A percentile compares a stretch with the other conserved stretches of the same genome.
Evolutionary conservation across 2,329 filamentous ascomycete species (phyloP).

Genomic region (Pseudogymnoascus sp.): DNA sequence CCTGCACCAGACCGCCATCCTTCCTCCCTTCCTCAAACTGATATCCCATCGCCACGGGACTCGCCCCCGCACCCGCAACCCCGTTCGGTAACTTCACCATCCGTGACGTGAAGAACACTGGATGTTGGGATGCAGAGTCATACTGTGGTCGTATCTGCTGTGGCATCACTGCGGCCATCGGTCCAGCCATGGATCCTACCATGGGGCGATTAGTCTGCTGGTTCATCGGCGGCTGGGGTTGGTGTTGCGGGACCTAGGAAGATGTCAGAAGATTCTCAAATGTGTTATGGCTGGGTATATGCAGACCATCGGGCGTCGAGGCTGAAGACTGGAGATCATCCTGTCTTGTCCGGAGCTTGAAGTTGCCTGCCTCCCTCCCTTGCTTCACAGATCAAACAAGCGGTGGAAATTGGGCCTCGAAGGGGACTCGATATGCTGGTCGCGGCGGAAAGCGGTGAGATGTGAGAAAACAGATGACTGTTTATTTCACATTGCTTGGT

Average conservation of each 20-base stretch:
- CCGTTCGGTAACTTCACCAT: slow-evolving; percentile 3
- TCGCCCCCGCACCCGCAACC: neutral
- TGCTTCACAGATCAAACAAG: neutral
- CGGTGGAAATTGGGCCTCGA: neutral
- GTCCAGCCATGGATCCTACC: neutral
- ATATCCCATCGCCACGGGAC: neutral
- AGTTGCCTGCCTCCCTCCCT: neutral
- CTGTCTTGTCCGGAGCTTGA: neutral
- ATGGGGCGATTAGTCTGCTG: neutral
- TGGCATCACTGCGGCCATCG: neutral
- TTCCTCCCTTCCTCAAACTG: slow-evolving; percentile 4
- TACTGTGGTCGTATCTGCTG: slow-evolving; percentile 3
- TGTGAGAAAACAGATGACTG: neutral
- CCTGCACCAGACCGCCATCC: neutral
- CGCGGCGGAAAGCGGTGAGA: neutral
- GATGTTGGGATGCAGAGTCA: neutral
- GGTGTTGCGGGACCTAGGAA: neutral
- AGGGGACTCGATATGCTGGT: neutral
- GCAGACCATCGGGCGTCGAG: neutral
- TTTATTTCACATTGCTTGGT: slow-evolving; percentile 5
- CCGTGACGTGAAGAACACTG: neutral
- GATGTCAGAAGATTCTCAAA: neutral
- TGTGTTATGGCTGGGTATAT: no score
- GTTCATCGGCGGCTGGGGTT: neutral
- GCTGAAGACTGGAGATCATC: neutral